Evolutionary conservation across 2,329 filamentous ascomycete genomes (phyloP).

Genomic region (Aspergillus awamori): DNA sequence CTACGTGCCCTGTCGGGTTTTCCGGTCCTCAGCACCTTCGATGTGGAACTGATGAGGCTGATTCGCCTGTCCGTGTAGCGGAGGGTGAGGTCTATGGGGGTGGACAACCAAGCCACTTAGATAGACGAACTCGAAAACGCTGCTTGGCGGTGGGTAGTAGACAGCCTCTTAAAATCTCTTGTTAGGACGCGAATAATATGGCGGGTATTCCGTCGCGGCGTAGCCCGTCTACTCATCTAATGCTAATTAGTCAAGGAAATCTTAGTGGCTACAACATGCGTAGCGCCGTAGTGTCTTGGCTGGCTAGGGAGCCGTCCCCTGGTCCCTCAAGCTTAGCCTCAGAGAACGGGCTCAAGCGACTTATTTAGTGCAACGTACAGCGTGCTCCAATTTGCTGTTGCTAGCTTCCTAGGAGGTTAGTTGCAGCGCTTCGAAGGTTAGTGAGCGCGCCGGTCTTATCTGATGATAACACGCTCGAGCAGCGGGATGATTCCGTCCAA

Average conservation of each 20-base stretch:
- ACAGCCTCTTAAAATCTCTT: neutral
- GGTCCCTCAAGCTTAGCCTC: neutral
- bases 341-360: neutral
- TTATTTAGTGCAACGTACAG: neutral
- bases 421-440: conserved; percentile 1
- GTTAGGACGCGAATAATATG: neutral
- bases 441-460: neutral
- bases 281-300: neutral
- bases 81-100: neutral
- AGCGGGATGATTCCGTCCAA: neutral
- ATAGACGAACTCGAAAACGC: conserved; percentile 1
- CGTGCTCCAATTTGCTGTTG: neutral
- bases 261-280: neutral
- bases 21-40: neutral
- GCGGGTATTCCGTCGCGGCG: neutral
- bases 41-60: conserved; percentile 1
- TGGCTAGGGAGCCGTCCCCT: conserved; percentile 1
- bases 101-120: conserved; percentile 6
- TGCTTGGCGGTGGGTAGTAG: conserved; percentile 9
- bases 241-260: neutral
- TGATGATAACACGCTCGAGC: neutral
- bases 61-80: conserved; percentile 1
- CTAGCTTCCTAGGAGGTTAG: neutral
- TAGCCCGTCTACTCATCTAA: neutral
- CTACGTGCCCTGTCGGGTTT: neutral